Evolutionary conservation across 164 flowering plant species (phyloP), one percentile per base, ranked within the genome.

Genomic region (Vitis rupestris): DNA sequence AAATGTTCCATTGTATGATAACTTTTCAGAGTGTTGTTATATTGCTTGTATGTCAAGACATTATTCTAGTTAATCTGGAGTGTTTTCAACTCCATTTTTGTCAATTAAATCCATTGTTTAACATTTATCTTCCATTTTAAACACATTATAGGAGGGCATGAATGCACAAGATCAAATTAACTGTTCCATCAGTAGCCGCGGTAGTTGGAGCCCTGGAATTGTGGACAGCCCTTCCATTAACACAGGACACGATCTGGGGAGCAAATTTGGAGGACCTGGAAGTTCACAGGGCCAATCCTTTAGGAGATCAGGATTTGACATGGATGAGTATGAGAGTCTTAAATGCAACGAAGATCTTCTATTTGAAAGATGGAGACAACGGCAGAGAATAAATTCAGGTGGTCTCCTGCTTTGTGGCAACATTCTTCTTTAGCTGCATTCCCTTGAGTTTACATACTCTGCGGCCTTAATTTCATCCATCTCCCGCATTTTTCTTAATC

Each of bases 141-240:
- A 15, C 47, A 49, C 58, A n/a, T 15, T 63, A 30, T 70, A 88
- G 89, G 88, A 73, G 50, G 49, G 8, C 37, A 64, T 64, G 65
- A 49, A 70, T 55, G 64, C 61, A 11, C 79, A 73, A 61, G 82
- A 74, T 53, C 73, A 48, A 68, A 78, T 80, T 59, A 73, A 68
- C 53, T 37, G 66, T 68, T 69, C 86, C 7, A 70, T 52, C 11
- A 88, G 92, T 81, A 86, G 94, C 76, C 84, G 60, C 1, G 90
- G 86, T 23, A 88, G 93, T 77, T 89, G 89, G 81, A 92, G 88
- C 75, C 91, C 89, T 10, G 84, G 73, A 55, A 15, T 67, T 16
- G 61, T 59, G 13, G 61, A 73, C 50, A 74, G 73, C 70, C 66
- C 57, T 54, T 61, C 78, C 10, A 30, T 58, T 51, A 50, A 58